Evolutionary conservation across 140 eudicot genomes (phyloP).

Genomic region (Flaveria floridana): DNA sequence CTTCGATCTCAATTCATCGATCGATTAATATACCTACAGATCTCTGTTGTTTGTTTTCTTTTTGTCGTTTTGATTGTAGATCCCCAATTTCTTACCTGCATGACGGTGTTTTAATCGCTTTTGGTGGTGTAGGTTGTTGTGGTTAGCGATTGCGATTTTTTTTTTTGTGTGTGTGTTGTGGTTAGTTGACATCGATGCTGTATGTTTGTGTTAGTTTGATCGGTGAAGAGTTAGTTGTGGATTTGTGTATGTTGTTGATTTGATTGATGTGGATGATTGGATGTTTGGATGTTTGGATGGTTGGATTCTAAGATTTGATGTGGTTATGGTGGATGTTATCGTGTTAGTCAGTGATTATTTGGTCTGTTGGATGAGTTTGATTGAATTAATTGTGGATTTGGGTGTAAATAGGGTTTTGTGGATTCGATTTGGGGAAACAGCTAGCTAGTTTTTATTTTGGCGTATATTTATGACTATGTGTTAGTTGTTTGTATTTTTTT

Average conservation of each 20-base stretch:
- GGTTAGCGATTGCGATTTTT: not conserved
- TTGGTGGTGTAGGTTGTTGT: not conserved
- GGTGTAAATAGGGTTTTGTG: constrained; percentile 27
- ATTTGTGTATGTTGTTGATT: constrained; percentile 1
- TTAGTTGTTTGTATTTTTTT: not conserved
- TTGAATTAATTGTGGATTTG: constrained; percentile 28
- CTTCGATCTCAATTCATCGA: constrained; percentile 32
- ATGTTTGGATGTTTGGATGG: no score
- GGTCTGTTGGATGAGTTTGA: constrained; percentile 16
- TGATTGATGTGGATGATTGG: not conserved
- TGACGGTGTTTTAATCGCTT: not conserved
- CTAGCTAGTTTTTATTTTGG: not conserved
- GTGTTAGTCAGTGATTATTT: constrained; percentile 7
- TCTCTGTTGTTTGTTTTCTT: constrained; percentile 10
- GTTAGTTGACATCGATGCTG: constrained; percentile 29
- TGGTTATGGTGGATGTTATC: constrained; percentile 23
- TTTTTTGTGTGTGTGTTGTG: constrained; percentile 6
- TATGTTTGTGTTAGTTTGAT: constrained; percentile 16
- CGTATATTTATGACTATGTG: not conserved
- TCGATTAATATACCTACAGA: constrained; percentile 18
- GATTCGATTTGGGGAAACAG: constrained; percentile 32
- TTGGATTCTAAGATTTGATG: constrained; percentile 17
- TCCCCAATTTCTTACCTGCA: constrained; percentile 39
- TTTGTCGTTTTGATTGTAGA: constrained; percentile 24
- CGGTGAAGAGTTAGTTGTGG: constrained; percentile 22